A percentile compares a stretch with the other conserved stretches of the same genome.
Evolutionary conservation across 148 eudicot species (phyloP).

Genomic region (Simmondsia chinensis): DNA sequence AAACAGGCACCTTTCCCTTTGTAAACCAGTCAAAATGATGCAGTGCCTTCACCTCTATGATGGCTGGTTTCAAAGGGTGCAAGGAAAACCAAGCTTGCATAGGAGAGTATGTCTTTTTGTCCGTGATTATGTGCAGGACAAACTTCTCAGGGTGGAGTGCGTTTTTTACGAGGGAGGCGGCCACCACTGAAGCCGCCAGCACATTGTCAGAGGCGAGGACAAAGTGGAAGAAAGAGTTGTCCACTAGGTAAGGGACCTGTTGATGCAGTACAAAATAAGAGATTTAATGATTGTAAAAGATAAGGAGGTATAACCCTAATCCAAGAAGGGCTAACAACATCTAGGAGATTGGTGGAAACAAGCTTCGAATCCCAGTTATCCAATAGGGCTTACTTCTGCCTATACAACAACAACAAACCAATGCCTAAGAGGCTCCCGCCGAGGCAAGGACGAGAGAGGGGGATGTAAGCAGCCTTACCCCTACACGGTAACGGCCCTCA

Average conservation of each 20-base stretch:
- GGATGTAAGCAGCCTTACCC: no score
- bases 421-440: no score
- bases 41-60: slow-evolving; percentile 81
- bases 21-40: slow-evolving; percentile 95
- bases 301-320: no score
- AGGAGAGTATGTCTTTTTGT: slow-evolving; percentile 73
- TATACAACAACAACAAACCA: no score
- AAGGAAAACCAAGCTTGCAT: slow-evolving; percentile 98
- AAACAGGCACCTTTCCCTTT: slow-evolving; percentile 84
- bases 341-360: no score
- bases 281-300: no score
- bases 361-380: no score
- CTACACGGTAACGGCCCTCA: no score
- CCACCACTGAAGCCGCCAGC: slow-evolving; percentile 81
- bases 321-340: no score
- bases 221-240: slow-evolving; percentile 75
- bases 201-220: slow-evolving; percentile 81
- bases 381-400: no score
- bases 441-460: no score
- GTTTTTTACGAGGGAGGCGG: slow-evolving; percentile 60
- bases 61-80: slow-evolving; percentile 56
- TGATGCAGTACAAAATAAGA: no score
- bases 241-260: slow-evolving; percentile 70
- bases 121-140: slow-evolving; percentile 83
- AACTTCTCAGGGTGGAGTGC: slow-evolving; percentile 56